These are phyloP conservation scores for Debaryomyces robertsiae DNA, from an alignment of 1,139 yeast genomes.

Conservation along the genomic window DNA sequence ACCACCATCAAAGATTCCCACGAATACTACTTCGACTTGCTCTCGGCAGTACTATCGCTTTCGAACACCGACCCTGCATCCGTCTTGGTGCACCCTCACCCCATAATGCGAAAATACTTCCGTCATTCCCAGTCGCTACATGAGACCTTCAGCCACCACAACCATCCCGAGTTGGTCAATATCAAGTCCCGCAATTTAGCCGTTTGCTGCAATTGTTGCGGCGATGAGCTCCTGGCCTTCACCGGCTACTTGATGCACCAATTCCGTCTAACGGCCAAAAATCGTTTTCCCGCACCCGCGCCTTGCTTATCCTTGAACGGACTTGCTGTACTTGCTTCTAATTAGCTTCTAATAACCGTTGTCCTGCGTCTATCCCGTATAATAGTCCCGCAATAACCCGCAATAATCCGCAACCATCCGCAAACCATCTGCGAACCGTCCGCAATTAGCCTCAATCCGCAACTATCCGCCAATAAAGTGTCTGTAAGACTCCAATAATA, in stretches of 20 bases:
- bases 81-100: not conserved
- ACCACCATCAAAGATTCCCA: conserved; percentile 12
- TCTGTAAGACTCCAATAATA: too few relatives aligned
- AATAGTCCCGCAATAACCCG: not conserved
- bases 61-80: conserved; percentile 5
- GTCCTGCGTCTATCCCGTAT: not conserved
- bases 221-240: conserved; percentile 10
- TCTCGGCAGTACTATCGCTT: conserved; percentile 11
- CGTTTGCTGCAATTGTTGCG: conserved; percentile 15
- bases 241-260: conserved; percentile 3
- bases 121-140: conserved; percentile 11
- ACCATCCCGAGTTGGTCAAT: conserved; percentile 16
- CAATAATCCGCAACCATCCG: too few relatives aligned
- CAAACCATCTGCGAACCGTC: too few relatives aligned
- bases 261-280: not conserved
- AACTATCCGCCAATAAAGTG: too few relatives aligned
- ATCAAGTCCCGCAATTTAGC: conserved; percentile 13
- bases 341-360: not conserved
- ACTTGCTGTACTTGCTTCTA: conserved; percentile 1
- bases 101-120: conserved; percentile 4
- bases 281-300: not conserved
- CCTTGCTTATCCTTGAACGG: conserved; percentile 1
- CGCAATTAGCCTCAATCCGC: too few relatives aligned
- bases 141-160: conserved; percentile 14
- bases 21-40: conserved; percentile 15